A percentile compares a stretch with the other conserved stretches of the same genome.
Evolutionary conservation across 2,329 filamentous ascomycete genomes (phyloP).

Genomic region (Paecilomyces sp.): DNA sequence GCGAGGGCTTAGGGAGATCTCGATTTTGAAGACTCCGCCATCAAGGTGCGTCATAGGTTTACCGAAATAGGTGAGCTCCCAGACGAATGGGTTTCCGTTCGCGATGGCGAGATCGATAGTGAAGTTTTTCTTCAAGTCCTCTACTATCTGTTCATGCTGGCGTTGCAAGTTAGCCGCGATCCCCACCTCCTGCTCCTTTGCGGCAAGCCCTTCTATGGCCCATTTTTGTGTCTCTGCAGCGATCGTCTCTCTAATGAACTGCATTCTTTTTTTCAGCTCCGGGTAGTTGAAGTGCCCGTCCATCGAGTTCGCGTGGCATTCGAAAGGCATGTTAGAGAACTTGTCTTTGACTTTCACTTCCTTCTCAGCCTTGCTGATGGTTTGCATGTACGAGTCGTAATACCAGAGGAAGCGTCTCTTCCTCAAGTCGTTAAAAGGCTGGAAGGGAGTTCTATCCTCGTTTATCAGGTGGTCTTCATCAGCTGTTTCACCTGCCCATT

Average conservation of each 20-base stretch:
- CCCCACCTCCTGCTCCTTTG: conserved; percentile 60
- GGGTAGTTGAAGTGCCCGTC: conserved; percentile 77
- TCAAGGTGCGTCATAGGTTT: conserved; percentile 89
- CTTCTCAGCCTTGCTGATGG: conserved; percentile 57
- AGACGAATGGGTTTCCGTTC: conserved; percentile 80
- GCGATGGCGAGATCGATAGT: conserved; percentile 71
- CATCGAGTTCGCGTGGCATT: conserved; percentile 71
- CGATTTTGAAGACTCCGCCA: conserved; percentile 79
- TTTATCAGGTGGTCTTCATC: conserved; percentile 27
- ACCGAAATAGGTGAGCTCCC: conserved; percentile 84
- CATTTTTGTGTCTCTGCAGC: conserved; percentile 66
- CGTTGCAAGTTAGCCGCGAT: conserved; percentile 76
- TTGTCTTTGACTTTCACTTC: conserved; percentile 56
- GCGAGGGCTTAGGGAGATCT: conserved; percentile 68
- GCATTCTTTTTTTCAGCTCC: conserved; percentile 62
- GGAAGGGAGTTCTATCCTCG: conserved; percentile 56
- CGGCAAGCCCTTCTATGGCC: conserved; percentile 59
- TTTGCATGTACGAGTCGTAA: conserved; percentile 73
- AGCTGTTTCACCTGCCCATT: conserved; percentile 33
- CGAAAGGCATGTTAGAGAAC: conserved; percentile 86
- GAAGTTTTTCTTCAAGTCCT: conserved; percentile 65
- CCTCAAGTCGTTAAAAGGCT: conserved; percentile 83
- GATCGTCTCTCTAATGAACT: conserved; percentile 61
- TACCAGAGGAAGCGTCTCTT: conserved; percentile 96
- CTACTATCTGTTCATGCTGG: conserved; percentile 75